phyloP scores from a whole-genome alignment of 177 flowering plant species.

The Vitis hybrid region DNA sequence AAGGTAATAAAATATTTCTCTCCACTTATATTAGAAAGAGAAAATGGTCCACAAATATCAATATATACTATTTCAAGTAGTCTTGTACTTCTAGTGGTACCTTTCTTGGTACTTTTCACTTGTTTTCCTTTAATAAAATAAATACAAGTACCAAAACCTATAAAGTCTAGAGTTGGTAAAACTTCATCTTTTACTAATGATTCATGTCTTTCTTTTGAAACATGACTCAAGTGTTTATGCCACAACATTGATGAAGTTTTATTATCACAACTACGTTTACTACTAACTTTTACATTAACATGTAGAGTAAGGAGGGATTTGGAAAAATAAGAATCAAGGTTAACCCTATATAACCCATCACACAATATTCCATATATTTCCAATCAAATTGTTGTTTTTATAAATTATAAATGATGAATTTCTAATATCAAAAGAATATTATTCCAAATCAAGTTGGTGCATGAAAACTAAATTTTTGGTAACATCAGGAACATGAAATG shows the following conservation, averaged over 20 bases:
- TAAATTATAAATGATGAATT: not conserved
- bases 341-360: not conserved
- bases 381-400: not conserved
- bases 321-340: not conserved
- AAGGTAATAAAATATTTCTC: too few relatives aligned
- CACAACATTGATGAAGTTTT: not conserved
- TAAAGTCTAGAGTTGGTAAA: not conserved
- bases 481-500: not conserved
- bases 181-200: not conserved
- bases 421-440: not conserved
- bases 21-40: not conserved
- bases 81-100: not conserved
- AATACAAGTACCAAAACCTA: not conserved
- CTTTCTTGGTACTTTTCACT: not conserved
- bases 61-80: not conserved
- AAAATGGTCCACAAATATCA: not conserved
- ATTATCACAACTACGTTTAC: not conserved
- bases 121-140: conserved; percentile 2
- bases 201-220: not conserved
- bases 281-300: not conserved
- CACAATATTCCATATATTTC: not conserved
- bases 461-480: not conserved
- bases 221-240: conserved; percentile 1
- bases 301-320: not conserved
- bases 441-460: not conserved